Evolutionary conservation across 2,329 filamentous ascomycete genomes (phyloP).

Genomic region (Tolypocladium ophioglossoides): DNA sequence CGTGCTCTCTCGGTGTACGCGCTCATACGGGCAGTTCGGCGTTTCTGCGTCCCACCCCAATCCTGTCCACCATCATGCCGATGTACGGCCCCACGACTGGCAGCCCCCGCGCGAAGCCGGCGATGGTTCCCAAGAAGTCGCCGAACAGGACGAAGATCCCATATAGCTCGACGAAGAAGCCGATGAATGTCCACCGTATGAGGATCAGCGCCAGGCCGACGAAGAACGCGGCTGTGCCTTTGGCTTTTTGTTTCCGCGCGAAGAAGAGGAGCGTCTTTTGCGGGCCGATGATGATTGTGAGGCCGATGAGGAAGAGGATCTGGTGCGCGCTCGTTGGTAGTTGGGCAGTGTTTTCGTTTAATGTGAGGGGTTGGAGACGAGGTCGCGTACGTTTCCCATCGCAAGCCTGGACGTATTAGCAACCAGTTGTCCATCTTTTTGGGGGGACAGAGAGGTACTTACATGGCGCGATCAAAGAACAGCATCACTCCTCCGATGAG

Average conservation of each 20-base stretch:
- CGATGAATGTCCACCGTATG: constrained; percentile 80
- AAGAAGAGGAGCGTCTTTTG: constrained; percentile 92
- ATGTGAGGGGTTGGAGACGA: constrained; percentile 4
- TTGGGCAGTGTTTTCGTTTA: constrained; percentile 5
- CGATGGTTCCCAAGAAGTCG: constrained; percentile 90
- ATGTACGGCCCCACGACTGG: constrained; percentile 84
- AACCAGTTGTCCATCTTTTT: background rate
- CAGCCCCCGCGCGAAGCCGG: constrained; percentile 72
- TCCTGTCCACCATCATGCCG: constrained; percentile 59
- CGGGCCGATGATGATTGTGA: constrained; percentile 89
- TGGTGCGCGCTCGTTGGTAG: constrained; percentile 22
- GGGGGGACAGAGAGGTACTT: constrained; percentile 22
- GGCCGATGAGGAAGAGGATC: constrained; percentile 96
- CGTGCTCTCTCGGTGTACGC: background rate
- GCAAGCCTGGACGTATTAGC: constrained; percentile 53
- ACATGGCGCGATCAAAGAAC: constrained; percentile 97
- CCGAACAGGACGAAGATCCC: constrained; percentile 91
- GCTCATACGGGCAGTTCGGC: constrained; percentile 65
- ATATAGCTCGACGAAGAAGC: constrained; percentile 85
- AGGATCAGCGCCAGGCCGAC: constrained; percentile 76
- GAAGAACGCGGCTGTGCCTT: constrained; percentile 83
- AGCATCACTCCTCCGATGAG: constrained; percentile 87
- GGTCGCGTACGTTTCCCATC: constrained; percentile 75
- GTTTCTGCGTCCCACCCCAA: constrained; percentile 60
- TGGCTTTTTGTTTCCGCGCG: constrained; percentile 82